Conservation (phyloP, 2,329 filamentous ascomycete species). For the Sporothrix variecibatus region DNA sequence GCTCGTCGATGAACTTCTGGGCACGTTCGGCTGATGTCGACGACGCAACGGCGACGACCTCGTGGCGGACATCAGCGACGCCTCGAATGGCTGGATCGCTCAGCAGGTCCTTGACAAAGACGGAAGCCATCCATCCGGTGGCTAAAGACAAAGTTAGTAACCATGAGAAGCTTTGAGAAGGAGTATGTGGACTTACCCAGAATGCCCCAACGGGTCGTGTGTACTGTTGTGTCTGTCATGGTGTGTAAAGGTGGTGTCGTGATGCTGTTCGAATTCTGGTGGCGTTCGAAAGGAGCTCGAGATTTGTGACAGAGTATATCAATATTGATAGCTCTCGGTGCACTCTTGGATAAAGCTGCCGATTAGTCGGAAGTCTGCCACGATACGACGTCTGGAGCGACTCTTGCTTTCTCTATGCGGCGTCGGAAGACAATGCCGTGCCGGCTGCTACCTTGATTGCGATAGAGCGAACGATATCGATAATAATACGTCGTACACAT, state of each 20-base stretch:
- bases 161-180: neutral
- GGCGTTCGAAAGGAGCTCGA: neutral
- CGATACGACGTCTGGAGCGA: neutral
- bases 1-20: slow-evolving; percentile 68
- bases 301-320: neutral
- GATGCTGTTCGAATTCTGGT: neutral
- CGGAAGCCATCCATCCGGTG: slow-evolving; percentile 37
- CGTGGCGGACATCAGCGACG: slow-evolving; percentile 72
- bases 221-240: slow-evolving; percentile 1
- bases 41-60: slow-evolving; percentile 76
- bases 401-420: neutral
- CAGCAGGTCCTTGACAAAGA: slow-evolving; percentile 76
- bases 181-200: slow-evolving; percentile 49
- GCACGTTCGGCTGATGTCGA: slow-evolving; percentile 71
- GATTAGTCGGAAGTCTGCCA: neutral
- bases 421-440: slow-evolving; percentile 5
- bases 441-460: neutral
- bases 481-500: too few species aligned
- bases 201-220: slow-evolving; percentile 52
- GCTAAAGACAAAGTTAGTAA: neutral
- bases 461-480: neutral
- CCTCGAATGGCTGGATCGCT: slow-evolving; percentile 69
- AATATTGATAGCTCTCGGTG: neutral
- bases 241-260: neutral
- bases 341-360: neutral